Base-by-base conservation (phyloP, 805 yeast genomes). In the Torulaspora microellipsoides region DNA sequence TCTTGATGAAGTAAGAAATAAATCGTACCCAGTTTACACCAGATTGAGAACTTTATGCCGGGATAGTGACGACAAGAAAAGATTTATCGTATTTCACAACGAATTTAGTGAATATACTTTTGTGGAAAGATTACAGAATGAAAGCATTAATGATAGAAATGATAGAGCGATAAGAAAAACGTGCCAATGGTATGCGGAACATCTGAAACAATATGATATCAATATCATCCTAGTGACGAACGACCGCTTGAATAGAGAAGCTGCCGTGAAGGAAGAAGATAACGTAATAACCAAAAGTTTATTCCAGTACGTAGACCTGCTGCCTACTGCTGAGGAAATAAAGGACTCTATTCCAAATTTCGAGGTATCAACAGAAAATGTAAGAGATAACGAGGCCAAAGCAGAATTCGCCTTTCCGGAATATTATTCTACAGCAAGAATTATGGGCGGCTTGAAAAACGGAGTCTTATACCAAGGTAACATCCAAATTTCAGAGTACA, bases 31-130 rank as follows among this genome's bases (percentile, higher is more conserved):
- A 3, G 81, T 91, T 14, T 93, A 90, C 62, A 80, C 85, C 56
- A 75, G 99, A 60, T 66, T 91, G 37, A 75, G 97, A 56, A 77
- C 85, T 2, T 68, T 93, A 14, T 80, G 86, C 27, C 83, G 85
- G 54, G 73, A 70, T 32, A 57, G 62, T 40, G 66, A 60, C 38
- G 64, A 63, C 20, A 85, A 77, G 31, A 93, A 93, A 65, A 72
- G 97, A 47, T 87, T 89, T 58, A 78, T 85, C 30, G 93, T 93
- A 2, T 93, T 86, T 66, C 97, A 93, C 67, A 93, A 93, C 66
- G 98, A 91, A 65, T 93, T 89, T 65, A 77, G 77, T 53, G 77
- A 78, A 49, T 77, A 74, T 8, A 87, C 97, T 0, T 85, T 72
- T 61, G 71, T 81, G 4, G 71, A 70, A 27, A 77, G 97, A 56